Base-by-base conservation (phyloP, 2,329 filamentous ascomycete species). In the Aspergillus amoenus region DNA sequence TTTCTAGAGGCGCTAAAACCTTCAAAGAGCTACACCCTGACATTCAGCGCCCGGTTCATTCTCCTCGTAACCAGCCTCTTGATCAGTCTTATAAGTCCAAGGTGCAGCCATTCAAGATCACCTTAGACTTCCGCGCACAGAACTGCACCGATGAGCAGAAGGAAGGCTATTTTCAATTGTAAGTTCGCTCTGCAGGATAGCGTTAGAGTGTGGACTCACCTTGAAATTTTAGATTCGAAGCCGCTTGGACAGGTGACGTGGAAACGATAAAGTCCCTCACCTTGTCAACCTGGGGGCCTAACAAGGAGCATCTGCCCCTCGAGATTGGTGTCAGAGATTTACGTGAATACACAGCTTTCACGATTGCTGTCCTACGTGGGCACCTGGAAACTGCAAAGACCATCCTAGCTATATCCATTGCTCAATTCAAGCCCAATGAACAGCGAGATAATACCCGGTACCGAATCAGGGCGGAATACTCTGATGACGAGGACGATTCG, bases 181-280 rank as follows among this genome's bases (percentile, higher is more conserved):
- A 74, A 79, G 83, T 78, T 3, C 15, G 22, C 2, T 24, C 43
- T 2, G 3, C 81, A 79, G 40, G 77, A 76, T 18, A 18, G 12
- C n/a, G 17, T n/a, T 13, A 7, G 5, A 13, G 2, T 2, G 9
- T 40, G 42, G 4, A 37, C 45, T 39, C 9, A n/a, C 9, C 24
- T 34, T 12, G 5, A 8, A 2, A 72, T 24, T 75, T 81, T 56
- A 76, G 74, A 5, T 74, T 73, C 34, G 85, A 93, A 67, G 89
- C 89, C 37, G 85, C 85, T 4, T 94, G 89, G 89, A 65, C 66
- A 4, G 88, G 87, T n/a, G 84, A 94, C 63, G 62, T 88, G 1
- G 78, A 84, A 1, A 84, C 77, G 3, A 84, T 93, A 71, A 72
- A 71, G 39, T 21, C 52, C 0, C 63, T 75, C 37, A 73, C 73